Evolutionary conservation across 306 rosid genomes (phyloP).

Genomic region (Gastrolobium villosum): DNA sequence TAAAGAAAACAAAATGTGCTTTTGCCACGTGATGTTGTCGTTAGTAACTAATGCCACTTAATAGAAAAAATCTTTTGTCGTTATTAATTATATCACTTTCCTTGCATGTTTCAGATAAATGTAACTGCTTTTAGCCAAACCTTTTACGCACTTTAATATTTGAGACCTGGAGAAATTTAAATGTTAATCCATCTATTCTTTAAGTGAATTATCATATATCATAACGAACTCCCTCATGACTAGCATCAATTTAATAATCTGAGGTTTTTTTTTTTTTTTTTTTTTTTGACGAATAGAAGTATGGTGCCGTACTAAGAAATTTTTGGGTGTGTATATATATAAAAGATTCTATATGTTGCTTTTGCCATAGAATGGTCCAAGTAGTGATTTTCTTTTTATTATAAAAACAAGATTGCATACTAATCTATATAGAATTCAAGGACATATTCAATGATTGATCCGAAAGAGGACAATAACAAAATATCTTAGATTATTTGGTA

Average conservation of each 20-base stretch:
- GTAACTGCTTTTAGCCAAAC: slow-evolving; percentile 15
- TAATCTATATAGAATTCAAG: neutral
- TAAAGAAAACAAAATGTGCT: neutral
- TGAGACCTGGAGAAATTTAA: slow-evolving; percentile 42
- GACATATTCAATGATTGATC: slow-evolving; percentile 38
- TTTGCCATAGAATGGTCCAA: slow-evolving; percentile 30
- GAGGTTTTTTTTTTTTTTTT: neutral
- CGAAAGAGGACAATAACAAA: slow-evolving; percentile 38
- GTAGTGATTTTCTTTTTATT: slow-evolving; percentile 28
- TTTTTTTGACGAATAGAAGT: neutral
- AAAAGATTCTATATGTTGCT: slow-evolving; percentile 21
- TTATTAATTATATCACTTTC: neutral
- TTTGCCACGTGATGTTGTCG: neutral
- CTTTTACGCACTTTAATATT: slow-evolving; percentile 35
- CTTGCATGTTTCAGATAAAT: neutral
- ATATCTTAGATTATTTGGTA: slow-evolving; percentile 25
- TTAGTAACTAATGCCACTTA: neutral
- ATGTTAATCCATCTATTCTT: slow-evolving; percentile 5
- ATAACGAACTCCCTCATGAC: neutral
- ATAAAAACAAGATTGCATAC: slow-evolving; percentile 34
- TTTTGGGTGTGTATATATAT: slow-evolving; percentile 4
- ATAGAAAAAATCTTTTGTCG: no score
- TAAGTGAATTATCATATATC: slow-evolving; percentile 28
- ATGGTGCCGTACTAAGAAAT: slow-evolving; percentile 1
- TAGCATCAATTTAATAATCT: slow-evolving; percentile 25